Percentiles rank a stretch among this genome's conserved stretches.
phyloP scores from a whole-genome alignment of 2,329 filamentous ascomycete species.

The Colletotrichum sidae region DNA sequence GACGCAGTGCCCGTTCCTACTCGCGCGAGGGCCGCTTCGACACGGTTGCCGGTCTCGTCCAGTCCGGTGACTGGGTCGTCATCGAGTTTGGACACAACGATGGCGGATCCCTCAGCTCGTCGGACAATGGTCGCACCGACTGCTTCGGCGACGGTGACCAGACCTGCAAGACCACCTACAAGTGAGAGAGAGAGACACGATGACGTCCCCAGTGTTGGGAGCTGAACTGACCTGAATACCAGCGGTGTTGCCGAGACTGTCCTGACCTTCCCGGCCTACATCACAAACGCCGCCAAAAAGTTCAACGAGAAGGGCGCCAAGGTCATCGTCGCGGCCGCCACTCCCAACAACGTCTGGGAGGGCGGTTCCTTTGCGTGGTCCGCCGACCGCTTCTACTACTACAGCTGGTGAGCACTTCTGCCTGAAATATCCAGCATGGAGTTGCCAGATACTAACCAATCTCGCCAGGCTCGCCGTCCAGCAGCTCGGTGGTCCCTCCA shows the following conservation, averaged over 20 bases:
- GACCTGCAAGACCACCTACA: constrained; percentile 64
- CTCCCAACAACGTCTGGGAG: constrained; percentile 70
- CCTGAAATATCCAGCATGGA: neutral
- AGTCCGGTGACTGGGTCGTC: constrained; percentile 72
- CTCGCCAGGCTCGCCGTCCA: constrained; percentile 46
- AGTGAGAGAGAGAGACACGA: constrained; percentile 40
- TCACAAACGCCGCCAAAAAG: constrained; percentile 65
- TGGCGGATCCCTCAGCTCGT: constrained; percentile 65
- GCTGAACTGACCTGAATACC: constrained; percentile 19
- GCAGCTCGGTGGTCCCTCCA: constrained; percentile 48
- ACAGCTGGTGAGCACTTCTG: constrained; percentile 54
- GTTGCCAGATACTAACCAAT: neutral
- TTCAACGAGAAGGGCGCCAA: constrained; percentile 68
- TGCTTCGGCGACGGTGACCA: constrained; percentile 66
- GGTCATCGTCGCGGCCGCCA: constrained; percentile 69
- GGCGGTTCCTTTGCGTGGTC: constrained; percentile 61
- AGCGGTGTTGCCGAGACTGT: constrained; percentile 63
- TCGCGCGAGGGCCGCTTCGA: constrained; percentile 74
- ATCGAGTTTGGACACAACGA: constrained; percentile 83
- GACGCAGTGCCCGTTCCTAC: constrained; percentile 74
- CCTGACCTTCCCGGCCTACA: constrained; percentile 70
- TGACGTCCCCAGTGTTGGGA: neutral
- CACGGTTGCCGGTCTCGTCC: constrained; percentile 63
- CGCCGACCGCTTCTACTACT: constrained; percentile 66
- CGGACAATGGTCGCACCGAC: constrained; percentile 72